Percentiles rank a stretch among this genome's conserved stretches.
Evolutionary conservation across 2,329 filamentous ascomycete genomes (phyloP).

Genomic region (Dactylellina haptotyla): DNA sequence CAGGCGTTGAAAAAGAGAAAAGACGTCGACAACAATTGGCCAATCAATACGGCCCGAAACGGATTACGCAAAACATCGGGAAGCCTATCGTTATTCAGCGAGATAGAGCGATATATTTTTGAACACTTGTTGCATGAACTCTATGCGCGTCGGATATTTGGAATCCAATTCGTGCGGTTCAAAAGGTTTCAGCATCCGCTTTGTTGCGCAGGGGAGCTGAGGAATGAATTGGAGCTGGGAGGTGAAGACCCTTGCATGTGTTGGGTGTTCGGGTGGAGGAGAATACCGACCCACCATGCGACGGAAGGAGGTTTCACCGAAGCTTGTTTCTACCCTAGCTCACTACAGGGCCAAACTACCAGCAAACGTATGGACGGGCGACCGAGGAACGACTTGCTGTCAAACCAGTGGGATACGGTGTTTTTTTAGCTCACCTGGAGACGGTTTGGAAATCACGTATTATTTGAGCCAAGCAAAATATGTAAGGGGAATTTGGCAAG

Average conservation of each 20-base stretch:
- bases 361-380: background rate
- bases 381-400: too few species aligned
- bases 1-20: background rate
- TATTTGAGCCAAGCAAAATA: too few species aligned
- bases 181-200: constrained; percentile 19
- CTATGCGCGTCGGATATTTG: constrained; percentile 11
- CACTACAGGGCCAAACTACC: too few species aligned
- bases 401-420: too few species aligned
- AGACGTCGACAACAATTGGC: too few species aligned
- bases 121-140: background rate
- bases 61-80: too few species aligned
- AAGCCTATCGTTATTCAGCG: too few species aligned
- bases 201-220: constrained; percentile 2
- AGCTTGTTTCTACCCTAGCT: constrained; percentile 8
- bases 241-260: background rate
- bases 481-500: background rate
- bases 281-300: constrained; percentile 5
- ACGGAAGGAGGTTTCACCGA: background rate
- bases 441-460: too few species aligned
- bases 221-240: background rate
- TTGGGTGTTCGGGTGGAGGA: background rate
- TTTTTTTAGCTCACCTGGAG: too few species aligned
- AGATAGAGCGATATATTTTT: background rate
- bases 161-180: background rate
- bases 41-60: too few species aligned